phyloP scores from a whole-genome alignment of 768 basidiomycete species.

The Auricularia cornea region DNA sequence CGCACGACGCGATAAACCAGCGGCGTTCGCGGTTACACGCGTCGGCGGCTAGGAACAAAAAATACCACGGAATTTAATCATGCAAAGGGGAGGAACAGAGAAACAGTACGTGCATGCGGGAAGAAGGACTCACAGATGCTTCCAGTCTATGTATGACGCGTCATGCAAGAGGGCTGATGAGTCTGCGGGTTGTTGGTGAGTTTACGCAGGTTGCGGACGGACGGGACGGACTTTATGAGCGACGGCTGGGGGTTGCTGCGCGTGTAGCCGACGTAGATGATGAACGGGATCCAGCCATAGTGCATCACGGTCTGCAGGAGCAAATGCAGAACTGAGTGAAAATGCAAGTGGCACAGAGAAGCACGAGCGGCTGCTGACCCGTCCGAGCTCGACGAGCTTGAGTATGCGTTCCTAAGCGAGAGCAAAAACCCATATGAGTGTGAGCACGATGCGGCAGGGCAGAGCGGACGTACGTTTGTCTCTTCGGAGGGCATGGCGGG shows the following conservation, averaged over 20 bases:
- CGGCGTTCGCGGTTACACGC: slow-evolving; percentile 2
- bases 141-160: slow-evolving; percentile 5
- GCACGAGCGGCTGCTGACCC: slow-evolving; percentile 41
- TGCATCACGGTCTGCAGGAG: slow-evolving; percentile 81
- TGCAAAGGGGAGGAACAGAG: neutral
- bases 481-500: slow-evolving; percentile 78
- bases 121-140: neutral
- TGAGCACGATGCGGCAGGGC: slow-evolving; percentile 8
- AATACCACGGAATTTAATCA: slow-evolving; percentile 13
- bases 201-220: neutral
- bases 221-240: slow-evolving; percentile 77
- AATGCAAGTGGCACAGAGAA: neutral
- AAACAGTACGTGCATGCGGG: neutral
- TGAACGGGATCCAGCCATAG: slow-evolving; percentile 93
- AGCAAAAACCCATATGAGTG: too few species aligned
- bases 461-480: slow-evolving; percentile 51
- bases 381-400: slow-evolving; percentile 71
- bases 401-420: slow-evolving; percentile 64
- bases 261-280: slow-evolving; percentile 93
- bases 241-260: slow-evolving; percentile 90
- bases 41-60: slow-evolving; percentile 5
- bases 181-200: slow-evolving; percentile 35
- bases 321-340: neutral
- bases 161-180: slow-evolving; percentile 91
- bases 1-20: neutral